These are phyloP conservation scores for Annulohypoxylon maeteangense DNA, from an alignment of 495 filamentous ascomycete species.

Conservation along the genomic window DNA sequence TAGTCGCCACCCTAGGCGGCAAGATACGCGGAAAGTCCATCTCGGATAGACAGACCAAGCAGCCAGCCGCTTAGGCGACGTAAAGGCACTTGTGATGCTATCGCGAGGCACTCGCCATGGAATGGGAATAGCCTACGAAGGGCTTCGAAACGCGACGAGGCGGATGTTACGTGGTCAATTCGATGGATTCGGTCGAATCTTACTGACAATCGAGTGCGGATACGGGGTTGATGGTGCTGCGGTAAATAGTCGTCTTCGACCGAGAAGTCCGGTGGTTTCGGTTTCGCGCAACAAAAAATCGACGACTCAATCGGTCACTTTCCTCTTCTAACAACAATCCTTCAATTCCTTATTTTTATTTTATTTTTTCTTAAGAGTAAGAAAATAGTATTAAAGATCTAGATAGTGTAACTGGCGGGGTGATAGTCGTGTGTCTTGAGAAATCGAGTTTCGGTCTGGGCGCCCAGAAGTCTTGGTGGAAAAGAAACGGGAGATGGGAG, in stretches of 20 bases:
- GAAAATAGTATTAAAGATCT: constrained; percentile 5
- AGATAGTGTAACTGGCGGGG: constrained; percentile 14
- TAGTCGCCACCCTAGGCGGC: constrained; percentile 40
- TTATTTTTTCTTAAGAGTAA: not conserved
- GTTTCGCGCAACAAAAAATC: constrained; percentile 17
- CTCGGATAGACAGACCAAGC: constrained; percentile 13
- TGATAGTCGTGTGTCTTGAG: constrained; percentile 23
- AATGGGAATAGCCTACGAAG: constrained; percentile 40
- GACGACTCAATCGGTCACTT: constrained; percentile 5
- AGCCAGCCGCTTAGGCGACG: constrained; percentile 40
- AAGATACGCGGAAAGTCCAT: constrained; percentile 23
- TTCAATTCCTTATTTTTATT: constrained; percentile 5
- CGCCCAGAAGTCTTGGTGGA: constrained; percentile 47
- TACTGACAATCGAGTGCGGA: not conserved
- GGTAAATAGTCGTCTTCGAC: constrained; percentile 21
- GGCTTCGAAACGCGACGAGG: constrained; percentile 28
- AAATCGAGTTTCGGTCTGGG: constrained; percentile 43
- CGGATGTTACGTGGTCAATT: constrained; percentile 30
- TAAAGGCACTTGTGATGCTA: constrained; percentile 41
- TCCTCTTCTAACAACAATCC: not conserved
- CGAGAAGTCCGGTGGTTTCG: constrained; percentile 15
- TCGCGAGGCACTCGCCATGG: constrained; percentile 47
- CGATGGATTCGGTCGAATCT: constrained; percentile 18
- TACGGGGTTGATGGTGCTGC: constrained; percentile 18
- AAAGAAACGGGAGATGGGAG: constrained; percentile 43